Base-by-base conservation (phyloP, 2,329 filamentous ascomycete genomes). In the Fusarium coicis region DNA sequence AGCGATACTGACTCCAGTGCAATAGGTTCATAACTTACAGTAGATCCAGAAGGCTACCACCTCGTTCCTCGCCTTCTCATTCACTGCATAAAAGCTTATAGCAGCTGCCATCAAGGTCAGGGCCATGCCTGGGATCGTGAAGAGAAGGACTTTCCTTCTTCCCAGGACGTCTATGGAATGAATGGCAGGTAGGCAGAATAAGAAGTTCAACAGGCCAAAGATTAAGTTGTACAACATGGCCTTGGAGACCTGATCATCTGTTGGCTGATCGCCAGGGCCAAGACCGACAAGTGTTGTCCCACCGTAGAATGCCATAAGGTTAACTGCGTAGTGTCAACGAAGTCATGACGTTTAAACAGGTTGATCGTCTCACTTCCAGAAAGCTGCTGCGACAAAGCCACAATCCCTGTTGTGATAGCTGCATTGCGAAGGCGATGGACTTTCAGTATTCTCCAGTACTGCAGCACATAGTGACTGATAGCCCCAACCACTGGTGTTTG, bases 331-430 rank as follows among this genome's bases (percentile, higher is more conserved):
- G 42, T 2, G 42, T 43, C 10, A 43, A 18, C 23, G 15, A 18
- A 5, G 4, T 11, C 42, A 43, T 0, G 15, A 8, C 7, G 0
- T 0, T 43, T n/a, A 43, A 11, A 2, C 3, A 7, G n/a, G 15
- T 12, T 23, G 42, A 16, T 12, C 10, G 10, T 23, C 42, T 26
- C 4, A 18, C 42, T 43, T 5, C 10, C n/a, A 18, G 42, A 43
- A 43, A 43, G n/a, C 7, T 26, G 42, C 40, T 42, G 40, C 12
- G 40, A n/a, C 14, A 42, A 42, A 42, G 40, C 21, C 40, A 42
- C 40, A 16, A 42, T 42, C 14, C 40, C 40, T 42, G 40, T 42
- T n/a, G 40, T 42, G 4, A 42, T 42, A n/a, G 40, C 40, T 16
- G 40, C 21, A n/a, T 42, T 42, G 14, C 21, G 40, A 10, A 42